Evolutionary conservation across 495 filamentous ascomycete genomes (phyloP), one percentile per base, ranked within the genome.

Genomic region (Penicillium macrosclerotiorum): DNA sequence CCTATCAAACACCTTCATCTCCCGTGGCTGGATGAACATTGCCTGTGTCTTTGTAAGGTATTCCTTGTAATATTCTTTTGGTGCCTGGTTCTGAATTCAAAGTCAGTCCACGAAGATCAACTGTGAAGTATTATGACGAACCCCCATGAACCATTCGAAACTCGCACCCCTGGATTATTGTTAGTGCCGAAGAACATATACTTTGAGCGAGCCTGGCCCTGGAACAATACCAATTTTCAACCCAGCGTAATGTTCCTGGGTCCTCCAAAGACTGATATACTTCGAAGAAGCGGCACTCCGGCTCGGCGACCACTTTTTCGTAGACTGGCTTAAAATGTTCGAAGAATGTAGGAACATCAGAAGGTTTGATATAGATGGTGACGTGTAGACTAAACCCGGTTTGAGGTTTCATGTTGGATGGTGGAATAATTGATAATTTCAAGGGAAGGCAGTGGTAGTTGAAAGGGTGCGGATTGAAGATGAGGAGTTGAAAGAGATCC

Each of bases 61-160:
- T 24, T 71, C 64, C 30, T 73, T 64, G 49, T 79, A 78, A 48
- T 79, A 79, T 0, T 62, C 54, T 51, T 77, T 79, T 12, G 60
- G 69, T 5, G 74, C 16, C 67, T 78, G 75, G 6, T 63, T 54
- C 76, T 77, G 40, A 46, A 4, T 36, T 16, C 13, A n/a, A 44
- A 18, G 31, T 37, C 33, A 30, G 33, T 31, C n/a, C n/a, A n/a
- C n/a, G n/a, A n/a, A n/a, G n/a, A n/a, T n/a, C n/a, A n/a, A n/a
- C n/a, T n/a, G n/a, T n/a, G n/a, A n/a, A n/a, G n/a, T n/a, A n/a
- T n/a, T n/a, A n/a, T n/a, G n/a, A 27, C 45, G 38, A 50, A 72
- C 69, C 62, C 62, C 51, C 18, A 69, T 43, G 13, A 77, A 59
- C 68, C 71, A 73, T 50, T 73, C 62, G 14, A 37, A 42, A 7